phyloP scores from a whole-genome alignment of 345 rosid species.

The Rhizophora mangle region DNA sequence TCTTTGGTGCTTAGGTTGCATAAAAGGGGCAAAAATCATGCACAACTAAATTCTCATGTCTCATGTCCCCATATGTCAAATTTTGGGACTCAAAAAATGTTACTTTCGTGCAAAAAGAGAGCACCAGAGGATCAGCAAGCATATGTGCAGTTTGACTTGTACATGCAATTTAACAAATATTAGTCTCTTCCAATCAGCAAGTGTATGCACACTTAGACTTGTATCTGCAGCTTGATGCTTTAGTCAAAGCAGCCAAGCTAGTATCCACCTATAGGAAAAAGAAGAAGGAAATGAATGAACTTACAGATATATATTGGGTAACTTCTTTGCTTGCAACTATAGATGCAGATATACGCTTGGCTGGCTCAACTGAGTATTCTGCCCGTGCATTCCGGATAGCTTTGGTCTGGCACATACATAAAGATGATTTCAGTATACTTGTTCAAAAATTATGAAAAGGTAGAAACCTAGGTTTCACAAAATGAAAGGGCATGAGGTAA shows the following conservation, averaged over 20 bases:
- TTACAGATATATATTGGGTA: slow-evolving; percentile 74
- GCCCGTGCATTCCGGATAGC: slow-evolving; percentile 95
- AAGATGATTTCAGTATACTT: slow-evolving; percentile 13
- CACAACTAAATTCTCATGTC: too few relatives aligned
- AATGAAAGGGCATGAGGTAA: not conserved
- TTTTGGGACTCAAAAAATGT: not conserved
- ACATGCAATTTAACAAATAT: too few relatives aligned
- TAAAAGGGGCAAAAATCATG: too few relatives aligned
- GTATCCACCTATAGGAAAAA: not conserved
- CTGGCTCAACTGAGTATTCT: slow-evolving; percentile 96
- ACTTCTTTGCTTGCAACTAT: slow-evolving; percentile 82
- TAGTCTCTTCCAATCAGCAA: not conserved
- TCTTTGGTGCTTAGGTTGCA: too few relatives aligned
- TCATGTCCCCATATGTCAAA: too few relatives aligned
- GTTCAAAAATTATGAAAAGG: not conserved
- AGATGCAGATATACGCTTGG: slow-evolving; percentile 88
- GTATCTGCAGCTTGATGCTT: not conserved
- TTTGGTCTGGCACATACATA: slow-evolving; percentile 50
- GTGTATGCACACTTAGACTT: not conserved
- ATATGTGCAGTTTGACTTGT: too few relatives aligned
- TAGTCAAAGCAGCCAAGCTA: not conserved
- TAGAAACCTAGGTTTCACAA: not conserved
- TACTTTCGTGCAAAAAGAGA: not conserved
- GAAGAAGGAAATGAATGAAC: slow-evolving; percentile 19
- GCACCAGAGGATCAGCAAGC: not conserved